These are phyloP conservation scores for Beauveria rudraprayagi DNA, from an alignment of 2,329 filamentous ascomycete genomes.

Conservation along the genomic window DNA sequence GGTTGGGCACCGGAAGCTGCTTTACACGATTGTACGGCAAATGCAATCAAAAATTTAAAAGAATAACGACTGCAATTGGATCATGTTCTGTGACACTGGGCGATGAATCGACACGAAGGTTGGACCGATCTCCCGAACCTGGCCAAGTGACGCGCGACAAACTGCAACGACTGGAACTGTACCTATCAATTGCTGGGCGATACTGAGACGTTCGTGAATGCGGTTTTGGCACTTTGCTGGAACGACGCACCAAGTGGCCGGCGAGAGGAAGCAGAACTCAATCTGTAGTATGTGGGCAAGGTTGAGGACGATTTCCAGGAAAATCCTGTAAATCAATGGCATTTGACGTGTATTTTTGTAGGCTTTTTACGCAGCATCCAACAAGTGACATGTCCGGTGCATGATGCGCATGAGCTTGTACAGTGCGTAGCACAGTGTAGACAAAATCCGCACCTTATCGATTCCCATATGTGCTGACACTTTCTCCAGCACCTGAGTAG, in stretches of 20 bases:
- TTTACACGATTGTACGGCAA: constrained; percentile 37
- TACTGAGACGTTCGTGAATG: neutral
- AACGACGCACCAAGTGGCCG: neutral
- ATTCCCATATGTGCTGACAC: neutral
- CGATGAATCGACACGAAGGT: neutral
- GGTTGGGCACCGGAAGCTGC: constrained; percentile 34
- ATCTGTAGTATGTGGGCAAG: neutral
- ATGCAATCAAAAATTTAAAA: constrained; percentile 34
- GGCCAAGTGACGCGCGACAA: neutral
- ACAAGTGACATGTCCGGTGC: no score
- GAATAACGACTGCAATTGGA: constrained; percentile 31
- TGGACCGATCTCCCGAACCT: neutral
- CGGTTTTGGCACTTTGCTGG: neutral
- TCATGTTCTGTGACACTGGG: neutral
- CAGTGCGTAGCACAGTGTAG: constrained; percentile 16
- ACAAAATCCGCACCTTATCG: constrained; percentile 13
- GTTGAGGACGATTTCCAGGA: neutral
- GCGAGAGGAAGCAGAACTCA: neutral
- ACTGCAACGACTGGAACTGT: neutral
- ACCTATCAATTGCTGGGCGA: neutral
- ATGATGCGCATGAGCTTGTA: neutral
- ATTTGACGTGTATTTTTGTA: neutral
- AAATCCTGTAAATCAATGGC: neutral
- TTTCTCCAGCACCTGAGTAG: constrained; percentile 2
- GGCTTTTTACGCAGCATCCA: no score